phyloP scores from a whole-genome alignment of 345 rosid genomes.

The Diplotaxis tenuifolia region DNA sequence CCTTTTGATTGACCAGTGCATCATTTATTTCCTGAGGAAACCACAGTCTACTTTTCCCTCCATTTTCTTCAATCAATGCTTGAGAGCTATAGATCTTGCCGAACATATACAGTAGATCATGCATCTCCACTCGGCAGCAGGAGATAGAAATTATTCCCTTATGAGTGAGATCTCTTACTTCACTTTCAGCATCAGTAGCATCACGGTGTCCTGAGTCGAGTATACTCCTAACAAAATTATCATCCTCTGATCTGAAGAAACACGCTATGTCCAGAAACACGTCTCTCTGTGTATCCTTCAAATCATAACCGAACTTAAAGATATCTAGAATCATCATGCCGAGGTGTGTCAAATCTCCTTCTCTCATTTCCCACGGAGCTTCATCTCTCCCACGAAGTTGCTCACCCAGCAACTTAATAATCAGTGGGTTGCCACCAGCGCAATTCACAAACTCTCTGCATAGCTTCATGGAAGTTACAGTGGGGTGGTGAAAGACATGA shows the following conservation, averaged over 20 bases:
- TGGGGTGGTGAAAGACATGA: neutral
- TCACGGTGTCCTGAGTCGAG: too few relatives aligned
- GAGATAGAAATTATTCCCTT: neutral
- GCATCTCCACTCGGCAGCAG: neutral
- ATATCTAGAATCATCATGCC: too few relatives aligned
- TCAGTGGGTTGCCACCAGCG: constrained; percentile 12
- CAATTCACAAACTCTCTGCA: neutral
- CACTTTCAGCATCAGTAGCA: neutral
- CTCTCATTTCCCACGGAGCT: neutral
- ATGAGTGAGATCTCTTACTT: neutral
- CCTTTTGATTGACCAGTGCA: neutral
- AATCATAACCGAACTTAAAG: too few relatives aligned
- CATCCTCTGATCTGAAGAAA: neutral
- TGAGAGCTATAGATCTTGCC: neutral
- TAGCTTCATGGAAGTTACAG: neutral
- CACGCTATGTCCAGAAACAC: neutral
- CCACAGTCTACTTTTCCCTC: neutral
- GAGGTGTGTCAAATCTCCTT: too few relatives aligned
- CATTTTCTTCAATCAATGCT: neutral
- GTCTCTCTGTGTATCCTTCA: neutral
- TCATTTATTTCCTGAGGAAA: neutral
- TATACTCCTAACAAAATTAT: neutral
- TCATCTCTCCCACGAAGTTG: neutral
- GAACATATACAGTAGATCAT: neutral
- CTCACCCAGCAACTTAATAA: constrained; percentile 33